Base-by-base conservation (phyloP, 2,329 filamentous ascomycete genomes). In the Akanthomyces uredinophilus region DNA sequence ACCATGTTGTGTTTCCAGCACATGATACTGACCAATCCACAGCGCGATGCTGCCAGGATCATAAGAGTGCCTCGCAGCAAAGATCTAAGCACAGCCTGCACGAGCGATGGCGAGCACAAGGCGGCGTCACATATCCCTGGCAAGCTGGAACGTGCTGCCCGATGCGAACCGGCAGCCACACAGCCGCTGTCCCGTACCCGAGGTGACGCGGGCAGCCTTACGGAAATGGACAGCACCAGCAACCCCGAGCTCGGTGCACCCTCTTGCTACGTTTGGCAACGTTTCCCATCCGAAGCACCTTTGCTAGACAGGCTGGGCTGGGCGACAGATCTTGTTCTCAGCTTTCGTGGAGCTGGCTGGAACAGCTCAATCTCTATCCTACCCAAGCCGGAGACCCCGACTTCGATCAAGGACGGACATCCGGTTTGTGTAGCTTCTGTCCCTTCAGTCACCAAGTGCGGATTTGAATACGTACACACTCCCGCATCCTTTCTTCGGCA, bases 211-310 rank as follows among this genome's bases (percentile, higher is more conserved):
- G 18, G 22, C 24, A 44, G 39, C 52, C 20, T 37, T 44, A 39
- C 24, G 44, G 11, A 43, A 20, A 14, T 18, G 20, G 47, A 10
- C n/a, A 4, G 20, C 44, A 35, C 14, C 55, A 41, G 35, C 18
- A 35, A n/a, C 16, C 27, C 20, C 27, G 51, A 63, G 65, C 4
- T 55, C 41, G 55, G 62, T 2, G 66, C 70, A 0, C 71, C 73
- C 5, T 74, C 74, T 51, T 78, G 83, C 62, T 87, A 86, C 61
- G 80, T 82, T 67, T 88, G 86, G 86, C 80, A 88, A 69, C 72
- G 78, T 1, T 88, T 82, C 65, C 86, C 85, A 0, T 75, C 77
- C 4, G 70, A 80, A 3, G 80, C 72, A 1, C 70, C 81, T 0
- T 80, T 86, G 51, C 57, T 68, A 27, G 71, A 80, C 46, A 79